Evolutionary conservation across 495 filamentous ascomycete species (phyloP), one percentile per base, ranked within the genome.

Genomic region (Annulohypoxylon maeteangense): DNA sequence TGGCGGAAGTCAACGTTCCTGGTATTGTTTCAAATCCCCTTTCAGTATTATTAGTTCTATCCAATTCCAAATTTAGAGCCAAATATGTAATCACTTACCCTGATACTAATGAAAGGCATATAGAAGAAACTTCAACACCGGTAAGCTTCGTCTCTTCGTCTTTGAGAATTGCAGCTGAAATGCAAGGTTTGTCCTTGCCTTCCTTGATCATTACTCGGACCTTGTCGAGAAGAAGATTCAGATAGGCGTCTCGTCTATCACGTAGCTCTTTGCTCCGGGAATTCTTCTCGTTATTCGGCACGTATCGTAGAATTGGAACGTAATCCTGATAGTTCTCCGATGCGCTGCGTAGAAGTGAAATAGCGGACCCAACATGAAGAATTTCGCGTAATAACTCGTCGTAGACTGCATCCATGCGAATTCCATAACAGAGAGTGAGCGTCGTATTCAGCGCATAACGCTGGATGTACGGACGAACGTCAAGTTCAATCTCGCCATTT

Each of bases 281-380:
- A n/a, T 61, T 84, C 62, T 86, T 85, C 67, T 84, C 76, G 45
- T 85, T 86, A 29, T 81, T 82, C 0, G 83, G 83, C 1, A 84
- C 25, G 44, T 84, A 85, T 7, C 85, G 76, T 7, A 87, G 66
- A 0, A 78, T 38, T 0, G 85, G 84, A 10, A 87, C 77, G 50
- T 85, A 87, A 53, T 87, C 85, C 58, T 87, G 85, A 22, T 81
- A 76, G 60, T 87, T 87, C 63, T 86, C 83, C 0, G 81, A 82
- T 4, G 84, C 81, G 62, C 80, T 83, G 7, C 84, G 82, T 0
- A 87, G 74, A 1, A 85, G 75, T 1, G 79, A 82, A 6, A 86
- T 86, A 1, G 81, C 82, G 0, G 80, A 84, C 10, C 83, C 84
- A 8, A 86, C 84, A 40, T 85, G 62, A 0, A 85, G 79, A 29